Conservation (phyloP, 83 land plant genomes). For the Diphasiastrum complanatum region DNA sequence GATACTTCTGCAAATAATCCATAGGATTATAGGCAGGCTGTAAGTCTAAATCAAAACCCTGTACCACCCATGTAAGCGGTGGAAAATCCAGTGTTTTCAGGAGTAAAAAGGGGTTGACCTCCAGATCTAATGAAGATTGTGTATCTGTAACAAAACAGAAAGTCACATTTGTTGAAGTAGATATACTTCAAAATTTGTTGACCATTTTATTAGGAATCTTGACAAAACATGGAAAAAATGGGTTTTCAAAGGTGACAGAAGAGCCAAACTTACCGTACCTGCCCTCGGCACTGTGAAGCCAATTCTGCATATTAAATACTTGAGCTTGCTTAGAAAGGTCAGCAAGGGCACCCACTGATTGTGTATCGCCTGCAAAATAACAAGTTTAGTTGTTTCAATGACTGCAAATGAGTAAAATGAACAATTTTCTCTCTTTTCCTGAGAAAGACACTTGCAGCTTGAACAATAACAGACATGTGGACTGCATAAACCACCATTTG, state of each 20-base stretch:
- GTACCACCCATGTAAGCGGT: slow-evolving; percentile 48
- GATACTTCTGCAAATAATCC: slow-evolving; percentile 36
- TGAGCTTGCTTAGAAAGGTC: slow-evolving; percentile 50
- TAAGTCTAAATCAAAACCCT: slow-evolving; percentile 45
- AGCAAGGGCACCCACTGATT: slow-evolving; percentile 47
- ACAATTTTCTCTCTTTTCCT: neutral
- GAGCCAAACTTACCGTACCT: slow-evolving; percentile 3
- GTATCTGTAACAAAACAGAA: slow-evolving; percentile 24
- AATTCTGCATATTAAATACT: slow-evolving; percentile 44
- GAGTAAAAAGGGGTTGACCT: slow-evolving; percentile 34
- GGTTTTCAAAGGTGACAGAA: neutral
- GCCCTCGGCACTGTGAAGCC: slow-evolving; percentile 41
- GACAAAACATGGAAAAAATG: neutral
- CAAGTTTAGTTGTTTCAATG: too few species aligned
- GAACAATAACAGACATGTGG: too few species aligned
- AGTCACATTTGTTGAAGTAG: neutral
- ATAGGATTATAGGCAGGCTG: slow-evolving; percentile 28
- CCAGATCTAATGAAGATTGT: slow-evolving; percentile 11
- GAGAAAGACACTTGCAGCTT: neutral
- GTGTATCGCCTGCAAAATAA: slow-evolving; percentile 43
- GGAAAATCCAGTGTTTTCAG: slow-evolving; percentile 49
- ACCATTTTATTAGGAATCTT: neutral
- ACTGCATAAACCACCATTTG: too few species aligned
- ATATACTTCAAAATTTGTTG: neutral
- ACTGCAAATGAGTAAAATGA: too few species aligned